These are phyloP conservation scores for Fusarium sp. DNA, from an alignment of 2,329 filamentous ascomycete species.

Conservation along the genomic window DNA sequence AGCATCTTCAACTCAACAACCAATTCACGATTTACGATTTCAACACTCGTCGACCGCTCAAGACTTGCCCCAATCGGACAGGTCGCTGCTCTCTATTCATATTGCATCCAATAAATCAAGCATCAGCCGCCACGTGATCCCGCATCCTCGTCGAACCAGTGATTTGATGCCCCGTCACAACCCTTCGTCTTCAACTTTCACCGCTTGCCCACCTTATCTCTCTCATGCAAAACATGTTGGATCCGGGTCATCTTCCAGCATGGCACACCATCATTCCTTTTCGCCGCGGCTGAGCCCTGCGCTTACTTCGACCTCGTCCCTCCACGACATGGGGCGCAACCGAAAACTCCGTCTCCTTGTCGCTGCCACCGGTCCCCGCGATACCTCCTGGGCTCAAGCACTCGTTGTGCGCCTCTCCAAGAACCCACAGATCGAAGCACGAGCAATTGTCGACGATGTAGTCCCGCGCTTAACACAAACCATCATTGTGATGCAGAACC, in stretches of 20 bases:
- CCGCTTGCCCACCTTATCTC: constrained; percentile 46
- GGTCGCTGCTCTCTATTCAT: constrained; percentile 1
- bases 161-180: constrained; percentile 52
- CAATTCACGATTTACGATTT: constrained; percentile 19
- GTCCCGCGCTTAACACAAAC: constrained; percentile 73
- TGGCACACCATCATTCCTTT: constrained; percentile 52
- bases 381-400: constrained; percentile 74
- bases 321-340: constrained; percentile 54
- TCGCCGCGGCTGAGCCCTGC: constrained; percentile 50
- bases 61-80: neutral
- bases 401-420: constrained; percentile 77
- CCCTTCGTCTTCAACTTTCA: constrained; percentile 45
- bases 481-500: constrained; percentile 70
- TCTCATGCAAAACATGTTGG: constrained; percentile 50
- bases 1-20: constrained; percentile 26
- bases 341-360: constrained; percentile 72
- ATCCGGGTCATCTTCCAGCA: constrained; percentile 48
- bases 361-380: constrained; percentile 73
- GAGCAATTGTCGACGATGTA: constrained; percentile 74
- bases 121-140: constrained; percentile 43
- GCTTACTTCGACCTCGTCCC: constrained; percentile 52
- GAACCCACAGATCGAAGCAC: constrained; percentile 70
- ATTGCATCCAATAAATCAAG: constrained; percentile 3
- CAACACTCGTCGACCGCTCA: neutral
- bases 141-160: constrained; percentile 43